A percentile compares a stretch with the other conserved stretches of the same genome.
Evolutionary conservation across 2,329 filamentous ascomycete genomes (phyloP).

Genomic region (Didymellaceae sp.): DNA sequence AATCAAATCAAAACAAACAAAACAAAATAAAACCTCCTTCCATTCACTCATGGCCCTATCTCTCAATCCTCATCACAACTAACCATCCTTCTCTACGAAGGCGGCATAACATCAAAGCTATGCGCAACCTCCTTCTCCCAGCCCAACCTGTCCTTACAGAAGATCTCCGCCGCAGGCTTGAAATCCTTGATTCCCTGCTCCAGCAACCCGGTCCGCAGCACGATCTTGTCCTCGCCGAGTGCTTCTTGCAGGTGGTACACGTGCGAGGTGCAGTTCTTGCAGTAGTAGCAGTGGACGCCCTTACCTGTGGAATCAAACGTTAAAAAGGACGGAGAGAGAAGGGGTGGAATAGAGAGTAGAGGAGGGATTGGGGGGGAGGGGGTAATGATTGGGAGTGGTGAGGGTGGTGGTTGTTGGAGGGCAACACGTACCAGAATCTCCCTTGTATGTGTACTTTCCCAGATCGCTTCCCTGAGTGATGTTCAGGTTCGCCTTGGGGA

Average conservation of each 20-base stretch:
- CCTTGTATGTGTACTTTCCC: conserved; percentile 62
- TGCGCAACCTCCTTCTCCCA: conserved; percentile 60
- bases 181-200: conserved; percentile 55
- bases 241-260: conserved; percentile 63
- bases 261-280: conserved; percentile 62
- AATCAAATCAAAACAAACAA: background rate
- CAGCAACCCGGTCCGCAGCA: conserved; percentile 60
- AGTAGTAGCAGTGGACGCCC: conserved; percentile 64
- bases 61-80: no score
- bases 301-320: conserved; percentile 51
- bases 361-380: background rate
- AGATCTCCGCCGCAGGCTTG: conserved; percentile 61
- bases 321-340: background rate
- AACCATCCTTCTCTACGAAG: conserved; percentile 25
- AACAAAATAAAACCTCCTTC: background rate
- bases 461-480: conserved; percentile 59
- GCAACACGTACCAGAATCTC: conserved; percentile 56
- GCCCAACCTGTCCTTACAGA: conserved; percentile 57
- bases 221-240: conserved; percentile 58
- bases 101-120: conserved; percentile 52
- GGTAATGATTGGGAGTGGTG: background rate
- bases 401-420: background rate
- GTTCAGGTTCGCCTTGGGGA: conserved; percentile 57
- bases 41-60: no score
- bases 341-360: background rate